Base-by-base conservation (phyloP, 352 stramenopile species). In the Globisporangium middletonii region DNA sequence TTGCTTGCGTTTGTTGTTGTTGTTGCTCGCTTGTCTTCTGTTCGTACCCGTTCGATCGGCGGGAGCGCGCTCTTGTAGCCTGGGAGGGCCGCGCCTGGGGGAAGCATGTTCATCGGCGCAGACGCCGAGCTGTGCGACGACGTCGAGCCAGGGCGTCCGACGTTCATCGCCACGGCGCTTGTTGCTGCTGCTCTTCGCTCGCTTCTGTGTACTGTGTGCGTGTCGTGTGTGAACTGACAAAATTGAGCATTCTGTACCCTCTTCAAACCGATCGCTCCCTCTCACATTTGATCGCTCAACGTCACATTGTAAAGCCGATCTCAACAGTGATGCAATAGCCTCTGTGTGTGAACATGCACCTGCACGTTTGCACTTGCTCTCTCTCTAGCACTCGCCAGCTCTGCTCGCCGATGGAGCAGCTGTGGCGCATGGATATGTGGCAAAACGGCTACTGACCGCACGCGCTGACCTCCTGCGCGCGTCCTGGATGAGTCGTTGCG, bases 11-110 rank as follows among this genome's bases (percentile, higher is more conserved):
- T 12, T n/a, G 8, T 19, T 45, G 38, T 23, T 23, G 23, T 23
- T 23, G 23, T 23, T 23, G 23, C 23, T 23, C 23, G 23, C 23
- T 23, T 23, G 23, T 23, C 23, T 23, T 45, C 12, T 19, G 41
- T 18, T 48, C 69, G 62, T 61, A 89, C 77, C 26, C 75, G 70
- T 52, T 90, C 79, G 53, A 90, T 75, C 33, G 71, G 55, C 16
- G 73, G 59, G 33, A 72, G 68, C 4, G 75, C 68, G 44, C 71
- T 66, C 68, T 86, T 85, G 57, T 73, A 76, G 46, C 53, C 67
- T 19, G 68, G 68, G 5, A 72, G 50, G 16, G 63, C 30, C 7
- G 53, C 59, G 26, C 47, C 54, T 12, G 59, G 59, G 6, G 58
- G 61, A 15, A 55, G 60, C 52, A 65, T 69, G 19, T 54, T 57